Base-by-base conservation (phyloP, 148 eudicot species). In the Rhododendron ovatum region DNA sequence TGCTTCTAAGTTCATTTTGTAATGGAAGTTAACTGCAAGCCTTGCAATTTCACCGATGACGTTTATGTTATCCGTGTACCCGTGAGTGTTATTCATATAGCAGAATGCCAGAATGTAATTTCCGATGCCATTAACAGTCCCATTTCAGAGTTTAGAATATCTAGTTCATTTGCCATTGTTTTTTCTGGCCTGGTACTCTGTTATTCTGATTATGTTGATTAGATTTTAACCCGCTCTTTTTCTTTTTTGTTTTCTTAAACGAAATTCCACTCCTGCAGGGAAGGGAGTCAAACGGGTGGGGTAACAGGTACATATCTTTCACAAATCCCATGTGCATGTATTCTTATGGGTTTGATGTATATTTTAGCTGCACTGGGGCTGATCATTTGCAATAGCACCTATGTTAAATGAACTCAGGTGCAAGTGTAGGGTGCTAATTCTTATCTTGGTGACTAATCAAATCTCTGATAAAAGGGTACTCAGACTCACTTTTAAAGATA, bases 211-310 rank as follows among this genome's bases (percentile, higher is more conserved):
- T 28, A 30, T n/a, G 2, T 61, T 65, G 73, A n/a, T 15, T 35
- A 39, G 13, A 76, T 12, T 50, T 69, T 43, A 39, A 13, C 48
- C 8, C 10, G 26, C 13, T 74, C 77, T 76, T n/a, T 61, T 24
- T 80, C 17, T 71, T 83, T 87, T 6, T 20, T 11, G 24, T n/a
- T 45, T 59, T 87, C 65, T 84, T 79, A 6, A 76, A 20, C 2
- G 13, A 80, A 9, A 43, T 50, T 55, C 2, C 33, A 20, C 50
- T 78, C 51, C 26, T 85, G 85, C 90, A 91, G 92, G 89, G 90
- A 88, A 82, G 85, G 88, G 11, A 83, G 78, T 76, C 92, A 88
- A 79, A 85, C 83, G 55, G 85, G 69, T 73, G 90, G 86, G 51
- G 89, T 74, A 84, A 78, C 90, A 88, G 91, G 92, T 91, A 89